Evolutionary conservation across 768 basidiomycete genomes (phyloP).

Genomic region (Auricularia sp.): DNA sequence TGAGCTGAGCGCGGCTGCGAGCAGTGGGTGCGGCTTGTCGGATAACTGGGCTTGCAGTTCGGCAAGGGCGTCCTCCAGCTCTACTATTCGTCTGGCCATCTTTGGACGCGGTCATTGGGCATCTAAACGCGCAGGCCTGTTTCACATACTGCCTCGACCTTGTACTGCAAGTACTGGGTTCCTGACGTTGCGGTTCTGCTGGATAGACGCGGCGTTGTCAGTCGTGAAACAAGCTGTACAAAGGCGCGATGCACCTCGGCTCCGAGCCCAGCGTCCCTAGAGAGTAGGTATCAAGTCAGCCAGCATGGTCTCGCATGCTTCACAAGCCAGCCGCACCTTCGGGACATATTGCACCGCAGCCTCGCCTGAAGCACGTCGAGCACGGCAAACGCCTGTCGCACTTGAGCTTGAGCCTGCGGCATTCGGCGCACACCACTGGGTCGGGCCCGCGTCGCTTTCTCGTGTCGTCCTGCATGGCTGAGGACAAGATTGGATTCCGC

Average conservation of each 20-base stretch:
- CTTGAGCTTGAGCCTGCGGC: constrained; percentile 31
- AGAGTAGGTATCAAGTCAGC: background rate
- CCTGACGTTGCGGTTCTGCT: background rate
- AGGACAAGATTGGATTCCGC: too few relatives aligned
- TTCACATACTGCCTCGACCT: background rate
- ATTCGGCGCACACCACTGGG: background rate
- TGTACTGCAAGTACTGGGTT: background rate
- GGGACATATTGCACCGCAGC: constrained; percentile 52
- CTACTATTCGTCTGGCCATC: constrained; percentile 12
- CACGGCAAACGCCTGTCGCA: constrained; percentile 46
- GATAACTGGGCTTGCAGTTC: constrained; percentile 38
- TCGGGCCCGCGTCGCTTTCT: background rate
- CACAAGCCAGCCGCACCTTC: constrained; percentile 4
- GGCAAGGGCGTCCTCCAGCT: constrained; percentile 64
- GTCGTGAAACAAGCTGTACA: too few relatives aligned
- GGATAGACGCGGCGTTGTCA: background rate
- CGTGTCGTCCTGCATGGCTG: background rate
- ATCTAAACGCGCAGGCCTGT: background rate
- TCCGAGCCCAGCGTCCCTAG: background rate
- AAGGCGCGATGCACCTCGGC: background rate
- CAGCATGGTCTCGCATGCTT: too few relatives aligned
- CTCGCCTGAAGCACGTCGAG: constrained; percentile 49
- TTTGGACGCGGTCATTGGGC: background rate
- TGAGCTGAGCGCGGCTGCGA: constrained; percentile 66
- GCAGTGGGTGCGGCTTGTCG: constrained; percentile 52